A percentile compares a stretch with the other conserved stretches of the same genome.
phyloP scores from a whole-genome alignment of 2,329 filamentous ascomycete genomes.

The Trichoderma arundinaceum region DNA sequence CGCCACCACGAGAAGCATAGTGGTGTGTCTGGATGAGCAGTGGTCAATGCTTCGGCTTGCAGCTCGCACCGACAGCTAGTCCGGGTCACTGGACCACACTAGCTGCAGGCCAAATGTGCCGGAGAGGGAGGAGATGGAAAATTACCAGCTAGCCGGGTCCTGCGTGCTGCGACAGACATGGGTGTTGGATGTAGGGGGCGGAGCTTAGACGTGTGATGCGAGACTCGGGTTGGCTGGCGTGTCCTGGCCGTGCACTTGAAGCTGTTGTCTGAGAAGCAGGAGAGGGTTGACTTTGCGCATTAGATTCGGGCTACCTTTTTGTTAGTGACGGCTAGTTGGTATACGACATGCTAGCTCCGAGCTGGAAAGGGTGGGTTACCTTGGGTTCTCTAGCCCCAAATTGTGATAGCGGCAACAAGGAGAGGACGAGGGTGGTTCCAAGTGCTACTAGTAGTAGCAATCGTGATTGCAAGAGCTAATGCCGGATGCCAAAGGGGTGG shows the following conservation, averaged over 20 bases:
- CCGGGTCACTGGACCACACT: slow-evolving; percentile 30
- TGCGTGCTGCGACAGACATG: slow-evolving; percentile 16
- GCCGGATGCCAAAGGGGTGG: no score
- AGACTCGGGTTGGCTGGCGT: neutral
- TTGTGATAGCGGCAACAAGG: neutral
- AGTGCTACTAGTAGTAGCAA: no score
- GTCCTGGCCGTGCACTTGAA: no score
- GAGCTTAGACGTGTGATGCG: slow-evolving; percentile 5
- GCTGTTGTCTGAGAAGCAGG: neutral
- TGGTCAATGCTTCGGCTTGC: slow-evolving; percentile 13
- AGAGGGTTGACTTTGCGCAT: neutral
- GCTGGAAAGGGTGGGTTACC: slow-evolving; percentile 4
- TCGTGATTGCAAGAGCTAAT: no score
- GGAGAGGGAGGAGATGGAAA: slow-evolving; percentile 19
- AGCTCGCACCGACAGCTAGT: slow-evolving; percentile 23
- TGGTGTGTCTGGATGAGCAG: slow-evolving; percentile 5
- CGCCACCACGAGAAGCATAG: slow-evolving; percentile 4
- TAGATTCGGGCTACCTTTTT: neutral
- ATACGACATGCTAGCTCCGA: slow-evolving; percentile 15
- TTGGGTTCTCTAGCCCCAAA: neutral
- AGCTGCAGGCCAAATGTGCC: slow-evolving; percentile 23
- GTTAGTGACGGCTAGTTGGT: neutral
- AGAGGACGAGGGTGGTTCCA: no score
- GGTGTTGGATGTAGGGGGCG: slow-evolving; percentile 15
- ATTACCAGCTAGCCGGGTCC: slow-evolving; percentile 27